Evolutionary conservation across 2,329 filamentous ascomycete species (phyloP).

Genomic region (Metarhizium sp.): DNA sequence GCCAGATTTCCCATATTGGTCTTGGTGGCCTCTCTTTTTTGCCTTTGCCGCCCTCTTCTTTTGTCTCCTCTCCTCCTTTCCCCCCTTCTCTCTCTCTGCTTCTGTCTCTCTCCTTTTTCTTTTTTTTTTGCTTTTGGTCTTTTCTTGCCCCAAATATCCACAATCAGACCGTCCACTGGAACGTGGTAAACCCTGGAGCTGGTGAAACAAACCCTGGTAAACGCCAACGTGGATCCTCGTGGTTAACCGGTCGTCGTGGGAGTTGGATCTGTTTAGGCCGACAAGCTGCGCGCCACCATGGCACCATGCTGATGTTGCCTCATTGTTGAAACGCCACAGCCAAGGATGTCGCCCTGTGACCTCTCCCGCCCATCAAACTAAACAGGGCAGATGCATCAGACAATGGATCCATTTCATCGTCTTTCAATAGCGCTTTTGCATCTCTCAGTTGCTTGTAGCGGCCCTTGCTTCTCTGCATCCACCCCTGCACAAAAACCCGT

Average conservation of each 20-base stretch:
- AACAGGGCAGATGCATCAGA: constrained; percentile 1
- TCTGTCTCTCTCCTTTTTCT: no score
- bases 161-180: background rate
- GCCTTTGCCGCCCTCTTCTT: background rate
- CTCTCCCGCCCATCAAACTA: background rate
- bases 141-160: background rate
- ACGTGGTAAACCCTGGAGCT: constrained; percentile 1
- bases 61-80: no score
- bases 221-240: background rate
- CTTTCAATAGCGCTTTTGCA: background rate
- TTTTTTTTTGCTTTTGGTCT: background rate
- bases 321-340: constrained; percentile 4
- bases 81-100: no score
- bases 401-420: background rate
- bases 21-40: background rate
- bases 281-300: background rate
- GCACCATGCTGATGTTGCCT: constrained; percentile 1
- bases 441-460: background rate
- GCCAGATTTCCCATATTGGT: background rate
- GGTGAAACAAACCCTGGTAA: constrained; percentile 3
- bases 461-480: background rate
- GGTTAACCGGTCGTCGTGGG: background rate
- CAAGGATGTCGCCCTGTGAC: background rate
- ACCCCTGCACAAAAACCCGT: background rate
- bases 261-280: background rate